Percentiles rank a stretch among this genome's conserved stretches.
Evolutionary conservation across 345 rosid genomes (phyloP).

Genomic region (Syzygium oleosum): DNA sequence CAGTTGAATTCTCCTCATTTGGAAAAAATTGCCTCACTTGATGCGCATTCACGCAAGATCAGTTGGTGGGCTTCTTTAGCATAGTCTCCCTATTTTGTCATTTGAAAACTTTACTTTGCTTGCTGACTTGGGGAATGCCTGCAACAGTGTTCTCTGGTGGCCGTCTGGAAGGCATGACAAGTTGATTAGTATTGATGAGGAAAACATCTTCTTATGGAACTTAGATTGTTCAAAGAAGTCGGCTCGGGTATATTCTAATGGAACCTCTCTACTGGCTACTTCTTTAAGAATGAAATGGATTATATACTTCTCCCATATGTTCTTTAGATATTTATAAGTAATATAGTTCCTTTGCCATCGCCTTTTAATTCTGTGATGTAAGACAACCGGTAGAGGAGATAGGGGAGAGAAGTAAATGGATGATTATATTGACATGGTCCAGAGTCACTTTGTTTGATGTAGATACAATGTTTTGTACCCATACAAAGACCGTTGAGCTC

Average conservation of each 20-base stretch:
- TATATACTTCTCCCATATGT: not conserved
- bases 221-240: slow-evolving; percentile 65
- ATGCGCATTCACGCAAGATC: slow-evolving; percentile 70
- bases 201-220: slow-evolving; percentile 63
- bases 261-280: not conserved
- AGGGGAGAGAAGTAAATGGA: not conserved
- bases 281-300: not conserved
- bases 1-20: slow-evolving; percentile 75
- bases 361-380: not conserved
- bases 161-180: slow-evolving; percentile 84
- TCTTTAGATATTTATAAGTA: not conserved
- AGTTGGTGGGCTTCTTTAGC: slow-evolving; percentile 55
- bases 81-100: not conserved
- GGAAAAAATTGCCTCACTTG: slow-evolving; percentile 77
- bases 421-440: not conserved
- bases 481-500: not conserved
- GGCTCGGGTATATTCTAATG: slow-evolving; percentile 46
- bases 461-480: not conserved
- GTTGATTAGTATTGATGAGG: slow-evolving; percentile 80
- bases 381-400: not conserved
- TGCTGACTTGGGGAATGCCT: not conserved
- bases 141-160: slow-evolving; percentile 70
- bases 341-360: not conserved
- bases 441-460: not conserved
- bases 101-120: not conserved